Evolutionary conservation across 2,329 filamentous ascomycete genomes (phyloP).

Genomic region (Diaporthe velutina): DNA sequence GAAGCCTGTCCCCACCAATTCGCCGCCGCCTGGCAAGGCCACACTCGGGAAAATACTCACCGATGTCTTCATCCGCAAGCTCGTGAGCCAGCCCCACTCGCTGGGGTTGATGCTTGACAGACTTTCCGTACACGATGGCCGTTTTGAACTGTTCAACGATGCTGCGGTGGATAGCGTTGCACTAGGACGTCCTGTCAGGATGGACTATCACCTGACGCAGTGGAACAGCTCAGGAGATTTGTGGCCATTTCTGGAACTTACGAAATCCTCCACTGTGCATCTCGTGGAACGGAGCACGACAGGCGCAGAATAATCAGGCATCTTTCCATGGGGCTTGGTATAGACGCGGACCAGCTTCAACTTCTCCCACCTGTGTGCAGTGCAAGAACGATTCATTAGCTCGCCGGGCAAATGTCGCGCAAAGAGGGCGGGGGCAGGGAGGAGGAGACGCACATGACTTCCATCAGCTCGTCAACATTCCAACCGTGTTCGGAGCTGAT

Average conservation of each 20-base stretch:
- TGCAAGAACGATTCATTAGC: slow-evolving; percentile 33
- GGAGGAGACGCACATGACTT: slow-evolving; percentile 77
- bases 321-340: slow-evolving; percentile 96
- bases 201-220: not conserved
- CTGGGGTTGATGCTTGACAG: slow-evolving; percentile 98
- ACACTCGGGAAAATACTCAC: slow-evolving; percentile 64
- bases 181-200: slow-evolving; percentile 69
- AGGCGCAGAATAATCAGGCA: slow-evolving; percentile 91
- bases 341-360: slow-evolving; percentile 92
- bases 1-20: slow-evolving; percentile 5
- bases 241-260: slow-evolving; percentile 63
- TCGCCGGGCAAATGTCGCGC: not conserved
- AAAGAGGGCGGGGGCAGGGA: not conserved
- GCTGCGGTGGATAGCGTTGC: slow-evolving; percentile 95
- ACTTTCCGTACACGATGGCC: slow-evolving; percentile 96
- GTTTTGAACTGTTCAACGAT: slow-evolving; percentile 97
- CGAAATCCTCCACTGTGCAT: slow-evolving; percentile 96
- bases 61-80: slow-evolving; percentile 96
- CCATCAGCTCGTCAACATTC: slow-evolving; percentile 97
- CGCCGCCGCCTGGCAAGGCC: slow-evolving; percentile 17
- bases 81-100: slow-evolving; percentile 92
- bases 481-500: slow-evolving; percentile 98
- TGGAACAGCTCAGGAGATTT: not conserved
- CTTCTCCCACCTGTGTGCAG: slow-evolving; percentile 82
- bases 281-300: slow-evolving; percentile 87